Percentiles rank a stretch among this genome's conserved stretches.
Conservation (phyloP, 2,329 filamentous ascomycete species). For the Paracorniculantispora psalliotae region DNA sequence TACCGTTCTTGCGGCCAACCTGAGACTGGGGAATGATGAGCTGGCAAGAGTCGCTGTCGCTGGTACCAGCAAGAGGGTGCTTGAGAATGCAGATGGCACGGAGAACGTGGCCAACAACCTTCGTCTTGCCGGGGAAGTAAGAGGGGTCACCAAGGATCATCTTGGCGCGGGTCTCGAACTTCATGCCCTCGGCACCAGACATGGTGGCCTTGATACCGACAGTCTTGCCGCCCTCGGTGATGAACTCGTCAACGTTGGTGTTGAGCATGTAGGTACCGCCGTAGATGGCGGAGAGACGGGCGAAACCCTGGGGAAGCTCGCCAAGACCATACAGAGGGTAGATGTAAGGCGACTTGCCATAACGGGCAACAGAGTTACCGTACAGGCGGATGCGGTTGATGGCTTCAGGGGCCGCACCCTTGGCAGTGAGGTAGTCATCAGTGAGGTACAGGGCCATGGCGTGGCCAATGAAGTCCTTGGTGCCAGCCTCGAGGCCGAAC, state of each 20-base stretch:
- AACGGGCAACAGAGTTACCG: constrained; percentile 94
- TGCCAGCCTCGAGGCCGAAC: constrained; percentile 83
- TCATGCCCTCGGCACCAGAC: constrained; percentile 85
- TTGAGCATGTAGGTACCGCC: constrained; percentile 99
- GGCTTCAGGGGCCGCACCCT: constrained; percentile 73
- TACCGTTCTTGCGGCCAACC: constrained; percentile 93
- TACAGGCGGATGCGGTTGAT: constrained; percentile 93
- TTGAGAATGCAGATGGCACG: constrained; percentile 97
- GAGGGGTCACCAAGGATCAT: constrained; percentile 95
- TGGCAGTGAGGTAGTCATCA: constrained; percentile 75
- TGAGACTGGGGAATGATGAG: constrained; percentile 98
- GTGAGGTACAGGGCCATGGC: constrained; percentile 95
- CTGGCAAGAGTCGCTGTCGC: constrained; percentile 83
- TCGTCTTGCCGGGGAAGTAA: constrained; percentile 89
- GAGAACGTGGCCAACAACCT: constrained; percentile 81
- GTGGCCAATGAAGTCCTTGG: constrained; percentile 94
- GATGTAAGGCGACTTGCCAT: constrained; percentile 98
- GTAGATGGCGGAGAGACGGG: constrained; percentile 95
- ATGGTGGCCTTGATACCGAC: constrained; percentile 96
- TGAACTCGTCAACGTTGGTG: constrained; percentile 83
- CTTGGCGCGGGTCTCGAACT: constrained; percentile 93
- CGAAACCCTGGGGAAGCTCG: constrained; percentile 96
- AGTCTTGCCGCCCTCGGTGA: constrained; percentile 82
- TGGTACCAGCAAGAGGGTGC: constrained; percentile 87
- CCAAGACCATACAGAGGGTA: constrained; percentile 97